Base-by-base conservation (phyloP, 148 eudicot genomes). In the Diospyros lotus region DNA sequence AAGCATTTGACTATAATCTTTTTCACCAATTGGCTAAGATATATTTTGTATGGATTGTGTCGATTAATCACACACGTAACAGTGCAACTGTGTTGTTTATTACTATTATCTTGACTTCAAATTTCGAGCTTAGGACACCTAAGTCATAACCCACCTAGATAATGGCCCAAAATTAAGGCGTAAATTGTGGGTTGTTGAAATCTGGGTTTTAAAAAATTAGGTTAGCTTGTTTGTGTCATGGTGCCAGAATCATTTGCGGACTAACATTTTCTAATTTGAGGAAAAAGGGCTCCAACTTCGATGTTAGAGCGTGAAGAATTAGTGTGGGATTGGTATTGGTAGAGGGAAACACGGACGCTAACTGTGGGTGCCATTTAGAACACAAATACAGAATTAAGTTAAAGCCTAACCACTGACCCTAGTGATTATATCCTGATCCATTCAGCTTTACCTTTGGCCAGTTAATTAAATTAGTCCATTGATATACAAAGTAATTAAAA, bases 291-390 rank as follows among this genome's bases (percentile, higher is more conserved):
- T n/a, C 63, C 40, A 9, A 66, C 14, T 18, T 9, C 46, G 41
- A 67, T 58, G 41, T 1, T 15, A 4, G 28, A 4, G 45, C 5
- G 44, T 43, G 18, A 58, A 15, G 61, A 58, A 58, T 2, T 3
- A 64, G 8, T 4, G 12, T 64, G 50, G 11, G 40, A 67, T 67
- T 67, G 74, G 74, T 53, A 76, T 39, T 50, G 64, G 71, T 72
- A 15, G 83, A 82, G 85, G 85, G 85, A 82, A 82, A 82, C 85
- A 79, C 45, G 85, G 82, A 63, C 72, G 72, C 66, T 11, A 3
- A 72, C 56, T 53, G 56, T 53, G 28, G 28, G 28, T 28, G 56
- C 12, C 13, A 9, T 11, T 11, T 14, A 53, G 9, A 4, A 48
- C 8, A 48, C 51, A 48, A 48, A 7, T 4, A 48, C 51, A 48